These are phyloP conservation scores for Saccharomyces jurei DNA, from an alignment of 805 yeast species.

Conservation along the genomic window DNA sequence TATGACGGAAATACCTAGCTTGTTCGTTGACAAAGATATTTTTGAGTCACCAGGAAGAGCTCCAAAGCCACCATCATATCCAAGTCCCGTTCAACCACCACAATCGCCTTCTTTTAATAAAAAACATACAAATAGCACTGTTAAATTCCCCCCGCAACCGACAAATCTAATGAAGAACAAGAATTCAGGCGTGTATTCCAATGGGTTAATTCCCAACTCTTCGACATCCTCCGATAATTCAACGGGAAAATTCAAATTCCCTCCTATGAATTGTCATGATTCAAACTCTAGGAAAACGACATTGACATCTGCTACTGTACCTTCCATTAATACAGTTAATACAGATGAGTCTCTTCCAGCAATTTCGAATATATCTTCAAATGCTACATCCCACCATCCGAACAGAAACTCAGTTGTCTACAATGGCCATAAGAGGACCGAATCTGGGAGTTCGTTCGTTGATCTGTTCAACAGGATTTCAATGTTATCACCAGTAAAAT, in stretches of 20 bases:
- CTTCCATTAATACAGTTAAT: not conserved
- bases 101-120: constrained; percentile 14
- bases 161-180: constrained; percentile 1
- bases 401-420: constrained; percentile 14
- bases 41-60: constrained; percentile 66
- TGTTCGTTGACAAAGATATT: constrained; percentile 3
- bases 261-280: not conserved
- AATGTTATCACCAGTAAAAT: constrained; percentile 15
- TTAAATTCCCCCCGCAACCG: not conserved
- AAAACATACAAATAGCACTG: not conserved
- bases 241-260: constrained; percentile 3
- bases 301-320: not conserved
- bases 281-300: not conserved
- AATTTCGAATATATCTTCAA: not conserved
- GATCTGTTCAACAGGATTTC: constrained; percentile 30
- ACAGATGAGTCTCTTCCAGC: not conserved
- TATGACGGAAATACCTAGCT: not conserved
- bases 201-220: not conserved
- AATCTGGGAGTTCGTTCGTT: constrained; percentile 30
- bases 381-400: not conserved
- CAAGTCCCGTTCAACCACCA: constrained; percentile 33
- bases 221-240: not conserved
- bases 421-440: constrained; percentile 22
- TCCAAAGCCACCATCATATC: constrained; percentile 54
- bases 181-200: constrained; percentile 2